Percentiles rank a stretch among this genome's conserved stretches.
Evolutionary conservation across 129 eudicot genomes (phyloP).

Genomic region (Silybum marianum): DNA sequence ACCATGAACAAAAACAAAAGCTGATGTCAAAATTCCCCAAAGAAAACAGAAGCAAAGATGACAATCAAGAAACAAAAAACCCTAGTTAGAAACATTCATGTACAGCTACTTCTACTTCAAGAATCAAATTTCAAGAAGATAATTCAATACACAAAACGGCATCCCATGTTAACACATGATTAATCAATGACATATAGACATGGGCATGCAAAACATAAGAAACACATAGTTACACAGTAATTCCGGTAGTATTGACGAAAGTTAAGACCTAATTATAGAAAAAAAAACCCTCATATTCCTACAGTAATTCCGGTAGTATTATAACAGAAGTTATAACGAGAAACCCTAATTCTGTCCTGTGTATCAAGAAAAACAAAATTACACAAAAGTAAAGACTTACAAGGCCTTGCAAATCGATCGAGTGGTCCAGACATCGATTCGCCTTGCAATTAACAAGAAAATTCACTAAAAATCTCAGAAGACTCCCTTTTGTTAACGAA

Average conservation of each 20-base stretch:
- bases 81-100: conserved; percentile 1
- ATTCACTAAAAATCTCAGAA: background rate
- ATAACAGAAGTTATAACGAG: background rate
- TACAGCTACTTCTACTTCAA: background rate
- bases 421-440: conserved; percentile 83
- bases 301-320: background rate
- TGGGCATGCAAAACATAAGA: background rate
- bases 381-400: conserved; percentile 47
- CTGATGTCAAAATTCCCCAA: background rate
- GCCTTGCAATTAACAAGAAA: conserved; percentile 9
- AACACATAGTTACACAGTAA: background rate
- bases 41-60: background rate
- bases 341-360: conserved; percentile 23
- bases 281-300: conserved; percentile 16
- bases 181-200: background rate
- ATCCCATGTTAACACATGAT: background rate
- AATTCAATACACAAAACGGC: background rate
- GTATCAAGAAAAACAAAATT: background rate
- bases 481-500: conserved; percentile 7
- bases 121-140: conserved; percentile 1
- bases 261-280: conserved; percentile 2
- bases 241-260: background rate
- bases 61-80: background rate
- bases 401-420: conserved; percentile 88
- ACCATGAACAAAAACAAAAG: background rate